A percentile compares a stretch with the other conserved stretches of the same genome.
phyloP scores from a whole-genome alignment of 1,284 basidiomycete species.

The Chalciporus sp. region DNA sequence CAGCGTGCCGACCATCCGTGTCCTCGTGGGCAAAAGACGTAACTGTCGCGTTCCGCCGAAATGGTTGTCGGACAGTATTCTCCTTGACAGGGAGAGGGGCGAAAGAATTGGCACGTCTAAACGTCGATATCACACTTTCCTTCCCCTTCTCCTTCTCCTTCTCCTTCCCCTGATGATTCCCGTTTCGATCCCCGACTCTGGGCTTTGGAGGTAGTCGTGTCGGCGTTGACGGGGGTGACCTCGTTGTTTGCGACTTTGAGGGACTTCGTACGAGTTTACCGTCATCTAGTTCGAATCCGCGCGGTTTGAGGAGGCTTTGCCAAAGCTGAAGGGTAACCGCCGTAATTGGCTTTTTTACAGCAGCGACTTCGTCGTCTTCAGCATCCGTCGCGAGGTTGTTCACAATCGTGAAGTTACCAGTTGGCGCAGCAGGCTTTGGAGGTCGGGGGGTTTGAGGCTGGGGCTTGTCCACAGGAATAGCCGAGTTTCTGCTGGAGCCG shows the following conservation, averaged over 20 bases:
- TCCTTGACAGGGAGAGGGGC: slow-evolving; percentile 38
- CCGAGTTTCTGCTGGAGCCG: slow-evolving; percentile 14
- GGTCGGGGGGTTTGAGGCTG: not conserved
- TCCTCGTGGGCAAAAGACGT: slow-evolving; percentile 21
- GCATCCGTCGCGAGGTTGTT: slow-evolving; percentile 20
- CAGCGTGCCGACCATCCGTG: slow-evolving; percentile 18
- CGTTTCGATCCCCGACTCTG: not conserved
- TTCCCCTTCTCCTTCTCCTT: slow-evolving; percentile 28
- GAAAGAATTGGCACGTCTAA: slow-evolving; percentile 61
- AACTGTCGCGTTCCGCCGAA: slow-evolving; percentile 43
- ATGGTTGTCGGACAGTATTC: slow-evolving; percentile 45
- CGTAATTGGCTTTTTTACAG: slow-evolving; percentile 55
- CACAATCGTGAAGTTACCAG: slow-evolving; percentile 27
- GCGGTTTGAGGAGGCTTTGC: slow-evolving; percentile 61
- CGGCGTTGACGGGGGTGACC: slow-evolving; percentile 15
- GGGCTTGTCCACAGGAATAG: slow-evolving; percentile 10
- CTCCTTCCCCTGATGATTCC: slow-evolving; percentile 13
- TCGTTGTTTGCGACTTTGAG: slow-evolving; percentile 42
- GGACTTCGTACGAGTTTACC: slow-evolving; percentile 59
- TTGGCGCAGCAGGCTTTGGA: slow-evolving; percentile 9
- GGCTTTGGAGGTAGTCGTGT: slow-evolving; percentile 12
- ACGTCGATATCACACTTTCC: slow-evolving; percentile 54
- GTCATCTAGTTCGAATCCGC: slow-evolving; percentile 61
- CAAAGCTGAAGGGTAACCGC: slow-evolving; percentile 65
- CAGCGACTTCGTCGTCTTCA: slow-evolving; percentile 52